These are phyloP conservation scores for Acanthamoeba castellanii DNA, from an alignment of 208 protist genomes.

Conservation along the genomic window DNA sequence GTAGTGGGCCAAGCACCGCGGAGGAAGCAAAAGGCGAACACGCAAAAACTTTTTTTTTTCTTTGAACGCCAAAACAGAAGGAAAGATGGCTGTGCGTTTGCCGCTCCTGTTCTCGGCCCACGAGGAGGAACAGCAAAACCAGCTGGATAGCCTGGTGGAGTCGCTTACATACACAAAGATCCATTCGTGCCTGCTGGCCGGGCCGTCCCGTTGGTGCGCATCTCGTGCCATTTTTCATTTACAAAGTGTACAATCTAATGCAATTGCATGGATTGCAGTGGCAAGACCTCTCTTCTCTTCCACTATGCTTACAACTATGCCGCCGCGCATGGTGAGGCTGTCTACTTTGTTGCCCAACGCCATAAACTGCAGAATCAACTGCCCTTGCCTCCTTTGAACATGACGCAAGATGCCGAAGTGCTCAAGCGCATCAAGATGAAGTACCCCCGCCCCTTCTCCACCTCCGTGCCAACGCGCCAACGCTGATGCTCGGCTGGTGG, in stretches of 20 bases:
- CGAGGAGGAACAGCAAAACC: neutral
- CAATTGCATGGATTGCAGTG: neutral
- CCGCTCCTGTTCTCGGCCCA: slow-evolving; percentile 11
- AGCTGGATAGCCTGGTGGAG: neutral
- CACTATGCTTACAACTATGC: slow-evolving; percentile 63
- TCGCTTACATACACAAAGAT: neutral
- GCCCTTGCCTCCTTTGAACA: neutral
- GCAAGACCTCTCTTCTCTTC: slow-evolving; percentile 54
- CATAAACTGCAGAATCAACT: slow-evolving; percentile 49
- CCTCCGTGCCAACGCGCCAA: neutral
- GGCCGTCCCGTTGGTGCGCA: neutral
- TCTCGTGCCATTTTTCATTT: neutral
- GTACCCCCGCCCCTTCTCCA: neutral
- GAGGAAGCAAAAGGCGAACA: too few species aligned
- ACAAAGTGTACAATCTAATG: neutral
- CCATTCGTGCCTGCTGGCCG: slow-evolving; percentile 17
- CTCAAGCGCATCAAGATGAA: slow-evolving; percentile 65
- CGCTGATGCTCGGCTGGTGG: neutral
- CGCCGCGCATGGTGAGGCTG: neutral
- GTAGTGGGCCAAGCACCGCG: neutral
- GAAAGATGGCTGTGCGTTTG: neutral
- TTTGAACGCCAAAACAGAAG: neutral
- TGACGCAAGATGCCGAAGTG: neutral
- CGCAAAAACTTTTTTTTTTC: too few species aligned
- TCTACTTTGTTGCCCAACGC: slow-evolving; percentile 22